These are phyloP conservation scores for Colletotrichum liriopes DNA, from an alignment of 2,329 filamentous ascomycete genomes.

Conservation along the genomic window DNA sequence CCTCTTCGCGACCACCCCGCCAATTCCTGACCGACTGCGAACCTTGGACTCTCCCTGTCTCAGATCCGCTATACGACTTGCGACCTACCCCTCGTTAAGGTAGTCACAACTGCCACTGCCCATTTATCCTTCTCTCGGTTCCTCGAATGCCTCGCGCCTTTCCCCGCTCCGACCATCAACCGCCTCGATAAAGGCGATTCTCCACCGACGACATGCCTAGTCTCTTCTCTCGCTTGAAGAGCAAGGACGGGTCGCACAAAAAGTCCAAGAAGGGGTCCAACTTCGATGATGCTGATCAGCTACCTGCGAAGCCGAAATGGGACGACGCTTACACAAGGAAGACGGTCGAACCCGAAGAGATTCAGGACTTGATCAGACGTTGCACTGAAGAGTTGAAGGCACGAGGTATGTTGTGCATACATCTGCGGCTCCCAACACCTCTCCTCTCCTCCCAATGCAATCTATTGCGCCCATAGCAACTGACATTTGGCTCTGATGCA, in stretches of 20 bases:
- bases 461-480: slow-evolving; percentile 18
- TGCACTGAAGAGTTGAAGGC: slow-evolving; percentile 95
- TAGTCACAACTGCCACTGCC: slow-evolving; percentile 18
- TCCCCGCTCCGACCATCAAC: slow-evolving; percentile 24
- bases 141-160: slow-evolving; percentile 36
- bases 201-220: slow-evolving; percentile 65
- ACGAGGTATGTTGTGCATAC: slow-evolving; percentile 77
- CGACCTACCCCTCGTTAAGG: slow-evolving; percentile 25
- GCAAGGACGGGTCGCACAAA: slow-evolving; percentile 77
- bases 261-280: slow-evolving; percentile 78
- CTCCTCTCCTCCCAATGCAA: slow-evolving; percentile 35
- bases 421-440: slow-evolving; percentile 42
- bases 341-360: slow-evolving; percentile 88
- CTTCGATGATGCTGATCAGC: slow-evolving; percentile 65
- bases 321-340: slow-evolving; percentile 89
- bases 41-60: slow-evolving; percentile 24
- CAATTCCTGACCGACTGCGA: slow-evolving; percentile 16
- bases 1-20: slow-evolving; percentile 22
- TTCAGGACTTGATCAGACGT: slow-evolving; percentile 86
- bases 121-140: slow-evolving; percentile 13
- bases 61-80: slow-evolving; percentile 16
- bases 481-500: slow-evolving; percentile 54
- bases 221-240: slow-evolving; percentile 78
- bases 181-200: slow-evolving; percentile 25
- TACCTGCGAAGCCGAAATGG: slow-evolving; percentile 82